Evolutionary conservation across 2,329 filamentous ascomycete genomes (phyloP), one percentile per base, ranked within the genome.

Genomic region (Tolypocladium guangdongense): DNA sequence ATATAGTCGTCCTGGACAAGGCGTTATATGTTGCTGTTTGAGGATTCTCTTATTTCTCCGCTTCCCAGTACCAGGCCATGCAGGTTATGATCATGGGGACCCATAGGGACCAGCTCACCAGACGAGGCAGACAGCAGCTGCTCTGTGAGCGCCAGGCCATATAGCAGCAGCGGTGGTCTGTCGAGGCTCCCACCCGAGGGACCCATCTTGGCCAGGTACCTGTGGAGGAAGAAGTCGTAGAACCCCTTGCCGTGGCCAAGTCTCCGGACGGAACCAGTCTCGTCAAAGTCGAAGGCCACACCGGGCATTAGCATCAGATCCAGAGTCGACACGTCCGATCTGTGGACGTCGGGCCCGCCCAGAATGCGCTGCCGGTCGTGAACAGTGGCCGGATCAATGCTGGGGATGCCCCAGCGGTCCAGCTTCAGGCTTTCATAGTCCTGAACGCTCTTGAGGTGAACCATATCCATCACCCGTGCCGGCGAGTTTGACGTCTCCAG

Each of bases 401-500:
- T 92, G n/a, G 93, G 93, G 58, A 99, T 99, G 11, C 90, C 91
- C 93, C 93, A 99, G 66, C 80, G 83, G 69, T 99, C 93, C 41
- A 79, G 78, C 63, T 83, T 72, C 55, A 97, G 74, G 27, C 81
- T 80, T 58, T 90, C 82, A 67, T 91, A 96, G 67, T 99, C 93
- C 32, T 80, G 72, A 50, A 89, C 68, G 30, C 83, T 85, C 54
- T 77, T 74, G 41, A 99, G 75, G 57, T 83, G 83, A 24, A 99
- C 82, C 93, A 99, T 97, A 64, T 96, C 90, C 93, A 99, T 99
- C 52, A 93, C 79, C 18, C 80, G 73, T 1, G 72, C 57, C 5
- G 88, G 88, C 7, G 82, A 80, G 53, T 71, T 71, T 55, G 72
- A 65, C 4, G 65, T 65, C n/a, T 71, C 60, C 37, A 76, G 62